A percentile compares a stretch with the other conserved stretches of the same genome.
Evolutionary conservation across 768 basidiomycete genomes (phyloP).

Genomic region (Phanerodontia chrysosporium): DNA sequence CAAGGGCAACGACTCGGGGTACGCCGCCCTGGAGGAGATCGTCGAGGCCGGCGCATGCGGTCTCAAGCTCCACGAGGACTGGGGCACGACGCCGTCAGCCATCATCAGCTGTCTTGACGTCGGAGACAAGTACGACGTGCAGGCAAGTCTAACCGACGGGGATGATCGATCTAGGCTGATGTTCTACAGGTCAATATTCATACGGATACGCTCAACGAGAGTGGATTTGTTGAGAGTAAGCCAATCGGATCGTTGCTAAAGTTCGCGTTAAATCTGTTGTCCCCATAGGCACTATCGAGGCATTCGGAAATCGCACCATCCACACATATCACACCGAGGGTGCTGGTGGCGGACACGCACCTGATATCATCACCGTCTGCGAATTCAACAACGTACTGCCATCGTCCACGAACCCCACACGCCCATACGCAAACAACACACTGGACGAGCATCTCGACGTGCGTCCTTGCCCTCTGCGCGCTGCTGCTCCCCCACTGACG

Average conservation of each 20-base stretch:
- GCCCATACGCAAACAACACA: constrained; percentile 88
- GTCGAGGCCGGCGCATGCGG: constrained; percentile 83
- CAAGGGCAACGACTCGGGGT: constrained; percentile 90
- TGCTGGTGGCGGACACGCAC: constrained; percentile 96
- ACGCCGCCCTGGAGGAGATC: constrained; percentile 71
- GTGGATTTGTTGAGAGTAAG: constrained; percentile 92
- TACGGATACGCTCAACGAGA: constrained; percentile 96
- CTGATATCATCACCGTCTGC: constrained; percentile 97
- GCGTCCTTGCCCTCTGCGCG: constrained; percentile 25
- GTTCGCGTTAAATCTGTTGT: background rate
- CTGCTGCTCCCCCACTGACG: background rate
- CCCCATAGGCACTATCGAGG: constrained; percentile 71
- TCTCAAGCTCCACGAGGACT: constrained; percentile 95
- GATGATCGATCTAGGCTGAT: background rate
- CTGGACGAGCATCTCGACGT: constrained; percentile 97
- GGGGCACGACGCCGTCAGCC: constrained; percentile 85
- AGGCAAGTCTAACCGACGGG: constrained; percentile 42
- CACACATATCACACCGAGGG: constrained; percentile 98
- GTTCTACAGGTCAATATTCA: constrained; percentile 77
- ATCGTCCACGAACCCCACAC: constrained; percentile 94
- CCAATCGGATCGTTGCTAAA: background rate
- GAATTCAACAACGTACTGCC: constrained; percentile 87
- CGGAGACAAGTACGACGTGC: constrained; percentile 90
- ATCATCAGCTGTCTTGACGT: constrained; percentile 77
- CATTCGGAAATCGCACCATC: constrained; percentile 87